Conservation (phyloP, 345 rosid species). For the thale cress (Arabidopsis thaliana) region DNA sequence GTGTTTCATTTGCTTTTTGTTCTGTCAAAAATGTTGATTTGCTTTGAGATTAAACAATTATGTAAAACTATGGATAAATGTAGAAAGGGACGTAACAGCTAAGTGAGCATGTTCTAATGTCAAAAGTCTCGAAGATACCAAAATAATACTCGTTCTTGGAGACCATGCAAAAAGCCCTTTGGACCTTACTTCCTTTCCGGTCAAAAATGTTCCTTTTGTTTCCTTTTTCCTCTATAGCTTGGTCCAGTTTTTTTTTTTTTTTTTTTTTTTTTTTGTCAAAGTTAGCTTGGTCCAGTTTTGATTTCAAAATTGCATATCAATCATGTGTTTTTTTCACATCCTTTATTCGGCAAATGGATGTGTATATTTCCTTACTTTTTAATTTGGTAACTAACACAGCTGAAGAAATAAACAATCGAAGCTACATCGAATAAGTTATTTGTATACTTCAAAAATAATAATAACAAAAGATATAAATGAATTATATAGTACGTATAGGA, state of each 20-base stretch:
- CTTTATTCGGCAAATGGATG: too few species aligned
- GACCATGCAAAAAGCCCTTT: constrained; percentile 72
- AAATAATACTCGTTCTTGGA: constrained; percentile 63
- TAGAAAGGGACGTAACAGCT: constrained; percentile 25
- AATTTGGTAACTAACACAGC: not conserved
- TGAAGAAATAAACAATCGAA: not conserved
- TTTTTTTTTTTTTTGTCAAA: too few species aligned
- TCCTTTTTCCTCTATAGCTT: not conserved
- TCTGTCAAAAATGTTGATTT: constrained; percentile 20
- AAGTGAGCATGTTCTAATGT: constrained; percentile 41
- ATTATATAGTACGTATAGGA: constrained; percentile 29
- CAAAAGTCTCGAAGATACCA: constrained; percentile 57
- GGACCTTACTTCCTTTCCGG: constrained; percentile 39
- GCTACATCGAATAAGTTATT: constrained; percentile 31
- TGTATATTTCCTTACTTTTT: too few species aligned
- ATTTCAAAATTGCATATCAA: too few species aligned
- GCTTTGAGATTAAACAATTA: constrained; percentile 15
- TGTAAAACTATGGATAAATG: not conserved
- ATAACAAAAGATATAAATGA: constrained; percentile 44
- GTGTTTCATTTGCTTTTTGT: constrained; percentile 12
- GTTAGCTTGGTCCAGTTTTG: not conserved
- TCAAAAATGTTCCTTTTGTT: constrained; percentile 46
- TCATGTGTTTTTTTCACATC: too few species aligned
- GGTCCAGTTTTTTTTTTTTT: not conserved
- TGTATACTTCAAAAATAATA: constrained; percentile 27